Evolutionary conservation across 441 rosid species (phyloP).

Genomic region (Pelargonium citronellum): DNA sequence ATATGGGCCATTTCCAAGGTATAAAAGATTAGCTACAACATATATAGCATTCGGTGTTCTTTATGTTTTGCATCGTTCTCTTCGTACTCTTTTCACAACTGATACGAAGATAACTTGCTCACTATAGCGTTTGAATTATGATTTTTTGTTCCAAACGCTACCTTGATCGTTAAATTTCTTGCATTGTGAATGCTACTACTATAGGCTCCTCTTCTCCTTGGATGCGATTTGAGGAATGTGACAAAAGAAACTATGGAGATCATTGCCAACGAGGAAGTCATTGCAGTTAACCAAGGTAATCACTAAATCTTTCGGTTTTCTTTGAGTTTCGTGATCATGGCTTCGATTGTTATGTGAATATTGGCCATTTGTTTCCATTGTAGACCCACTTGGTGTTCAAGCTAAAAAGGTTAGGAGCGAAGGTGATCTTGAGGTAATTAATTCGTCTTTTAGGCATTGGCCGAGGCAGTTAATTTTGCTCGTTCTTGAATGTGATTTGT

Average conservation of each 20-base stretch:
- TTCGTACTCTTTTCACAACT: background rate
- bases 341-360: background rate
- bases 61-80: background rate
- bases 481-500: background rate
- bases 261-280: slow-evolving; percentile 53
- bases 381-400: slow-evolving; percentile 63
- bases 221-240: slow-evolving; percentile 61
- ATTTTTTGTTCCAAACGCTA: background rate
- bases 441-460: background rate
- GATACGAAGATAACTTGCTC: background rate
- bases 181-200: background rate
- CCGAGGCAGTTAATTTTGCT: background rate
- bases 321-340: background rate
- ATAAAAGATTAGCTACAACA: background rate
- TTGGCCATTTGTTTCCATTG: slow-evolving; percentile 16
- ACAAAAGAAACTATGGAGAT: slow-evolving; percentile 51
- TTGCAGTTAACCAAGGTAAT: slow-evolving; percentile 64
- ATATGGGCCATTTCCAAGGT: slow-evolving; percentile 78
- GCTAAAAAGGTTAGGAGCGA: slow-evolving; percentile 61
- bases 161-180: too few relatives aligned
- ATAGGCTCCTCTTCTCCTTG: slow-evolving; percentile 70
- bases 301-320: background rate
- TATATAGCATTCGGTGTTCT: too few relatives aligned
- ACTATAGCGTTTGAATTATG: background rate
- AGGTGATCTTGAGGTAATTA: slow-evolving; percentile 52